phyloP scores from a whole-genome alignment of 305 asterid genomes.

The Plantago coronopus region DNA sequence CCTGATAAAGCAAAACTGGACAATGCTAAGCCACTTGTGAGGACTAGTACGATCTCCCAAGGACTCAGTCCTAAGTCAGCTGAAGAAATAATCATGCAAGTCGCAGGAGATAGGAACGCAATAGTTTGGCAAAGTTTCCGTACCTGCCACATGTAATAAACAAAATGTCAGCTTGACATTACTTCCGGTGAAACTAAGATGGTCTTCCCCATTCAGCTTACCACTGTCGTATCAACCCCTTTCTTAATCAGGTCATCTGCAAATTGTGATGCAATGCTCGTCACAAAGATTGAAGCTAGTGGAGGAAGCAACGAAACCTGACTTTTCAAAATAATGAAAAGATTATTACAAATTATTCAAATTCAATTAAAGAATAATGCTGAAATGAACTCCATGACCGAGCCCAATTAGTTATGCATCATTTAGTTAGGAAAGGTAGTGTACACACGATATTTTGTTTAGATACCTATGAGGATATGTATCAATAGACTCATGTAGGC shows the following conservation, averaged over 20 bases:
- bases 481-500: too few species aligned
- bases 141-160: slow-evolving; percentile 48
- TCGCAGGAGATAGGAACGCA: slow-evolving; percentile 85
- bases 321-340: slow-evolving; percentile 23
- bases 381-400: neutral
- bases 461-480: too few species aligned
- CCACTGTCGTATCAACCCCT: slow-evolving; percentile 87
- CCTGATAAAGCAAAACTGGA: slow-evolving; percentile 96
- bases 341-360: neutral
- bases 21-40: slow-evolving; percentile 81
- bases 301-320: slow-evolving; percentile 99
- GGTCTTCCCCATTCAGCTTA: slow-evolving; percentile 29
- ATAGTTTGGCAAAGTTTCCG: slow-evolving; percentile 91
- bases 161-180: slow-evolving; percentile 1
- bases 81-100: slow-evolving; percentile 89
- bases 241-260: slow-evolving; percentile 81
- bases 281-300: slow-evolving; percentile 80
- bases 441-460: too few species aligned
- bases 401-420: neutral
- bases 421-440: neutral
- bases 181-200: slow-evolving; percentile 3
- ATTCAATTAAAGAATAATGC: neutral
- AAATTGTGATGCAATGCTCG: slow-evolving; percentile 84
- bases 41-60: slow-evolving; percentile 73
- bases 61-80: slow-evolving; percentile 83